Conservation (phyloP, 805 yeast genomes). For the Crinitomyces ghanaensis region DNA sequence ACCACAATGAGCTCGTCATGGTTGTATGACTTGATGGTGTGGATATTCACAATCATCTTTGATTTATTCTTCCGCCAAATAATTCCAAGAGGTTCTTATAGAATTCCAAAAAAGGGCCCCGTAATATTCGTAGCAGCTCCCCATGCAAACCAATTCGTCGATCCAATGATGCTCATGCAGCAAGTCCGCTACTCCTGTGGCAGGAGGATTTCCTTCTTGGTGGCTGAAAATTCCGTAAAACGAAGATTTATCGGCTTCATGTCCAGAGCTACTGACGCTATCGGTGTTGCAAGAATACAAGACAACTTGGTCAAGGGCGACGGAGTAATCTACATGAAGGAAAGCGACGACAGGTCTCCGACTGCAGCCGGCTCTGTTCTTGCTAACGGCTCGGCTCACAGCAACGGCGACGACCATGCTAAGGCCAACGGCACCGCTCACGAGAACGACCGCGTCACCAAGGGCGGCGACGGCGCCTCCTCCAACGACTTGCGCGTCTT, state of each 20-base stretch:
- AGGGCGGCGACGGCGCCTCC: constrained; percentile 38
- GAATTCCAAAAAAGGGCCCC: constrained; percentile 62
- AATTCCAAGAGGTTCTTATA: constrained; percentile 75
- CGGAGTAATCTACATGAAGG: constrained; percentile 45
- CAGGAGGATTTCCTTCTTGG: constrained; percentile 65
- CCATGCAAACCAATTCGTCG: constrained; percentile 92
- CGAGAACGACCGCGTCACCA: not conserved
- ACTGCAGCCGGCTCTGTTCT: too few species aligned
- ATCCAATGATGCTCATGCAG: constrained; percentile 71
- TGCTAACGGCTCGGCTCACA: too few species aligned
- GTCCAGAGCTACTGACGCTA: constrained; percentile 65
- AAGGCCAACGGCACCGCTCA: not conserved
- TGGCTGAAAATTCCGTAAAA: constrained; percentile 70
- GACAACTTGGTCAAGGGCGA: constrained; percentile 60
- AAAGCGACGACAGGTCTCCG: too few species aligned
- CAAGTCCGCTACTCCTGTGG: constrained; percentile 59
- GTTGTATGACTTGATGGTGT: constrained; percentile 27
- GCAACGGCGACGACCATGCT: too few species aligned
- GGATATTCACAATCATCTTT: constrained; percentile 33
- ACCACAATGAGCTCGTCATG: constrained; percentile 8
- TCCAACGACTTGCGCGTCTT: constrained; percentile 41
- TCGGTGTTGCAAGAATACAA: constrained; percentile 89
- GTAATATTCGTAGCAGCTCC: constrained; percentile 93
- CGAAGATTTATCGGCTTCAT: constrained; percentile 60
- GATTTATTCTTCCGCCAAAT: constrained; percentile 80